Base-by-base conservation (phyloP, 768 basidiomycete genomes). In the Agaricus blazei region DNA sequence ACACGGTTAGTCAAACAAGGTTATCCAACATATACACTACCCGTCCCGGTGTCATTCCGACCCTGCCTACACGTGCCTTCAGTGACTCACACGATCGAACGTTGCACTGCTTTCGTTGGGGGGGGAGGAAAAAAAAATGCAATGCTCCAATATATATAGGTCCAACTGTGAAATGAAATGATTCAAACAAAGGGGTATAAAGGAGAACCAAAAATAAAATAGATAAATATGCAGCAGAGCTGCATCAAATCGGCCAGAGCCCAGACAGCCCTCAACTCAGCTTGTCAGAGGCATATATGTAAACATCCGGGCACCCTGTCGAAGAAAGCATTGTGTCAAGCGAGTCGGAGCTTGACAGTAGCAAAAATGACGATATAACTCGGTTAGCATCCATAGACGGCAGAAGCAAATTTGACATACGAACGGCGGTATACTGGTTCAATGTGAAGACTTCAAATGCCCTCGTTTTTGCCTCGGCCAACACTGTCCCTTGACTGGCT, bases 391-490 rank as follows among this genome's bases (percentile, higher is more conserved):
- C 12, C 19, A 11, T 47, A 29, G n/a, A 37, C 56, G 31, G 54
- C 55, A 48, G 58, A 38, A 19, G 56, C 51, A 19, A 50, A 58
- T 50, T 26, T 24, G 49, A 70, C 90, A 71, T 70, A 94, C 93
- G 80, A 58, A 85, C 87, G 49, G 90, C 91, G 58, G 81, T 75
- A 70, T 96, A 97, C 63, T 84, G 78, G 56, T 77, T 72, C 63
- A 86, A 80, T 15, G 85, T 74, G 31, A 89, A 75, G 52, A 93
- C 91, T 49, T 93, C 88, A 69, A 97, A 95, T 2, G 84, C 67
- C 47, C 79, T 74, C 26, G 93, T 92, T 41, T 79, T 76, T n/a
- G 84, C 78, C 60, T 84, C 77, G 42, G 90, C 87, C 26, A 97
- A 79, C 26, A 82, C 72, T 2, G 77, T 77, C 15, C 88, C 88